These are phyloP conservation scores for Mycena haematopus DNA, from an alignment of 768 basidiomycete species.

Conservation along the genomic window DNA sequence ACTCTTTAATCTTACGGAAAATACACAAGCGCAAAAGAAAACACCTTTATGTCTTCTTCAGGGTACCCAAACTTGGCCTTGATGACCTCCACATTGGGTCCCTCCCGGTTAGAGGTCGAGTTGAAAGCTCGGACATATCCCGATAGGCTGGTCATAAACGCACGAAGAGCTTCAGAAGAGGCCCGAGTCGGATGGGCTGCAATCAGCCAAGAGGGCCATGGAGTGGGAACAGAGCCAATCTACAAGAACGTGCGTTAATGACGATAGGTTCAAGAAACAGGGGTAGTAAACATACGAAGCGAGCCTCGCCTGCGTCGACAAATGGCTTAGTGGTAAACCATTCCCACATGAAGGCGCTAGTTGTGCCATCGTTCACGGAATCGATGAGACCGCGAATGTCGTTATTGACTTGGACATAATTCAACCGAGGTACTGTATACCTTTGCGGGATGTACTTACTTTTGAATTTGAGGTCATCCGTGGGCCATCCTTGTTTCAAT, in stretches of 20 bases:
- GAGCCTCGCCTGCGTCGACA: conserved; percentile 76
- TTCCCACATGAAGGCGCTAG: conserved; percentile 88
- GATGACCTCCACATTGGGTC: conserved; percentile 76
- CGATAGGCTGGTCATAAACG: conserved; percentile 71
- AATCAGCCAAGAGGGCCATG: conserved; percentile 98
- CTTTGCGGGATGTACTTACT: conserved; percentile 44
- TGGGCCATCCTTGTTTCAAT: conserved; percentile 82
- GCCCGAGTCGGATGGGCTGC: conserved; percentile 83
- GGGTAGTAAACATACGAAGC: conserved; percentile 67
- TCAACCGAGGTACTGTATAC: conserved; percentile 59
- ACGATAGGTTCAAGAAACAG: neutral
- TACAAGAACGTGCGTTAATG: conserved; percentile 32
- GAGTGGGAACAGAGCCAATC: conserved; percentile 88
- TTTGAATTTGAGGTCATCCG: conserved; percentile 68
- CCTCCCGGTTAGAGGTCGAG: conserved; percentile 59
- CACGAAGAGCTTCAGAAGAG: conserved; percentile 49
- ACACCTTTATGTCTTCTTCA: conserved; percentile 79
- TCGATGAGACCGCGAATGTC: conserved; percentile 46
- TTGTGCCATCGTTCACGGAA: conserved; percentile 69
- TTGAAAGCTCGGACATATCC: conserved; percentile 72
- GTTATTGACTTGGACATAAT: conserved; percentile 51
- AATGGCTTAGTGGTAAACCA: conserved; percentile 75
- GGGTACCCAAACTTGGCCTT: conserved; percentile 80
- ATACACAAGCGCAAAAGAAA: neutral
- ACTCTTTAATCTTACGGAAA: neutral